A percentile compares a stretch with the other conserved stretches of the same genome.
Evolutionary conservation across 2,329 filamentous ascomycete genomes (phyloP).

Genomic region (Monilinia polystroma): DNA sequence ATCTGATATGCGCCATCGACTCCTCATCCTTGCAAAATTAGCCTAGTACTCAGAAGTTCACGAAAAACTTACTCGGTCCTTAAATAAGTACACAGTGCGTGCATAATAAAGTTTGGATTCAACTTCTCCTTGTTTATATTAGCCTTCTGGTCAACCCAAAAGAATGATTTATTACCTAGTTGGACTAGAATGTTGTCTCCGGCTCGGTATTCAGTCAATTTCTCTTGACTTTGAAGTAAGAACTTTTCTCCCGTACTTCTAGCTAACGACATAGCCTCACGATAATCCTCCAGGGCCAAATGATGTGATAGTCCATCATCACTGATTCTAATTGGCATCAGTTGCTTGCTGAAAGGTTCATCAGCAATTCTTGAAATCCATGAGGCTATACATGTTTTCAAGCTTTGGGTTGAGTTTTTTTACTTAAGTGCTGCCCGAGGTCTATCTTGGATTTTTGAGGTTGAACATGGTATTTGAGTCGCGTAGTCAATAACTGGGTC

Average conservation of each 20-base stretch:
- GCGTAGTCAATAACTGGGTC: not conserved
- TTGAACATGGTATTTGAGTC: not conserved
- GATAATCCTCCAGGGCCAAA: not conserved
- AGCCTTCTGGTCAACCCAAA: not conserved
- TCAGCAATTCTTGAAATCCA: slow-evolving; percentile 1
- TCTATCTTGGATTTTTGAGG: not conserved
- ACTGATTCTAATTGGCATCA: not conserved
- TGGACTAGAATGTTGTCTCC: not conserved
- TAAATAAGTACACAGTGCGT: not conserved
- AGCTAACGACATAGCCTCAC: not conserved
- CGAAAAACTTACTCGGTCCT: not conserved
- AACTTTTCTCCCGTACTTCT: not conserved
- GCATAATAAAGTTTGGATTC: not conserved
- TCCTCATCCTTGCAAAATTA: not conserved
- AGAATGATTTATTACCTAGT: not conserved
- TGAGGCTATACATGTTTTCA: not conserved
- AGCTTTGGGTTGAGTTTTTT: not conserved
- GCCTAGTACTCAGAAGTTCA: not conserved
- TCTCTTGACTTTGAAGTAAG: not conserved
- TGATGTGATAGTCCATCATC: not conserved
- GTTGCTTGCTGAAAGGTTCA: not conserved
- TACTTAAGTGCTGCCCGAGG: not conserved
- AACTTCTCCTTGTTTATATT: not conserved
- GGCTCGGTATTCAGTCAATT: not conserved
- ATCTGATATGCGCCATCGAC: slow-evolving; percentile 26